phyloP scores from a whole-genome alignment of 768 basidiomycete species.

The Suillus lakei region DNA sequence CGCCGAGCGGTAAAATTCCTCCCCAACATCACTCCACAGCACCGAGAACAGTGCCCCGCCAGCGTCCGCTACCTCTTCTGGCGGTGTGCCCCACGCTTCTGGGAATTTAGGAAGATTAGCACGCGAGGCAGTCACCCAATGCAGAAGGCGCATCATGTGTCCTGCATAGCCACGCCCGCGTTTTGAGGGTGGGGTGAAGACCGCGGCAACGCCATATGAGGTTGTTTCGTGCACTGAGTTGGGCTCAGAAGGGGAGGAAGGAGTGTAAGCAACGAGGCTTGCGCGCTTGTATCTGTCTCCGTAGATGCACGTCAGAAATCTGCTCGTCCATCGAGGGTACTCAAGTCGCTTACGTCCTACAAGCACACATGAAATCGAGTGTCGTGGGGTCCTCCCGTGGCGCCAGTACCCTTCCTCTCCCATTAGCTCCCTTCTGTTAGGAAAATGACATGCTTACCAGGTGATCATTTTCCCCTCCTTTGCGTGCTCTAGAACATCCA shows the following conservation, averaged over 20 bases:
- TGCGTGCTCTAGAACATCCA: constrained; percentile 50
- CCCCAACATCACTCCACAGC: constrained; percentile 63
- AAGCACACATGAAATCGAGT: constrained; percentile 61
- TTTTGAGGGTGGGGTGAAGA: constrained; percentile 56
- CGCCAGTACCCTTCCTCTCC: constrained; percentile 55
- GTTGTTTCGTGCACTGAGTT: constrained; percentile 35
- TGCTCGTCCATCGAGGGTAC: neutral
- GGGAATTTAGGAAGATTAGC: constrained; percentile 42
- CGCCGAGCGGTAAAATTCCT: constrained; percentile 47
- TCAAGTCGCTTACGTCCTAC: constrained; percentile 56
- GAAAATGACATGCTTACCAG: constrained; percentile 43
- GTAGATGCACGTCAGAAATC: neutral
- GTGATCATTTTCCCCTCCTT: constrained; percentile 49
- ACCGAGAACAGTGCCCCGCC: constrained; percentile 51
- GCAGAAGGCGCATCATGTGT: constrained; percentile 69
- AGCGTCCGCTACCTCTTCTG: constrained; percentile 35
- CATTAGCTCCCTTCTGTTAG: constrained; percentile 1
- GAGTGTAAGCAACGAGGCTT: constrained; percentile 34
- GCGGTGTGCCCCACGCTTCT: constrained; percentile 48
- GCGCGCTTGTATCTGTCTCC: constrained; percentile 40
- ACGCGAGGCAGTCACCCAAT: constrained; percentile 53
- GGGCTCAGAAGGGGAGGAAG: constrained; percentile 9
- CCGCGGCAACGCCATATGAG: constrained; percentile 59
- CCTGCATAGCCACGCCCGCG: constrained; percentile 60
- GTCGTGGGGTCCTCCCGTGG: constrained; percentile 48